Evolutionary conservation across 2,329 filamentous ascomycete genomes (phyloP).

Genomic region (Aspergillus transmontanensis): DNA sequence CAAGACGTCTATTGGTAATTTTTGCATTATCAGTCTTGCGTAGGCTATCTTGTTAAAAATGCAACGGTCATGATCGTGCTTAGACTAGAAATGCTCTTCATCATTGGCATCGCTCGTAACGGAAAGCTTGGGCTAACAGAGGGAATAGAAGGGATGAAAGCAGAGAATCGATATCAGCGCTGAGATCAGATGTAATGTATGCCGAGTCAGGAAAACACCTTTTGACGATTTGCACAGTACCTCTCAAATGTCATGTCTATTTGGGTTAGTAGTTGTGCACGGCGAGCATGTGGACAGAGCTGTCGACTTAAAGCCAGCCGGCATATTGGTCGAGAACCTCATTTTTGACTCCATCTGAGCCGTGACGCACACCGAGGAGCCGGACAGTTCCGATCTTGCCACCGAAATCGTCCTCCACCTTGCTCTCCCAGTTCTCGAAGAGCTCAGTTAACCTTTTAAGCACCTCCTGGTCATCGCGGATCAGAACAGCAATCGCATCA

Average conservation of each 20-base stretch:
- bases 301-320: slow-evolving; percentile 31
- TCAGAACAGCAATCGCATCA: slow-evolving; percentile 81
- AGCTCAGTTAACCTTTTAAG: slow-evolving; percentile 62
- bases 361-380: slow-evolving; percentile 48
- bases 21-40: not conserved
- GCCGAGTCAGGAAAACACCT: no score
- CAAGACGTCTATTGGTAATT: not conserved
- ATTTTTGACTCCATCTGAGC: slow-evolving; percentile 48
- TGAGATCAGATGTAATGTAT: not conserved
- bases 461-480: slow-evolving; percentile 71
- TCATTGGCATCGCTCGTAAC: not conserved
- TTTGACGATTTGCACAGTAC: not conserved
- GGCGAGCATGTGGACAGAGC: not conserved
- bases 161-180: not conserved
- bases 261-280: not conserved
- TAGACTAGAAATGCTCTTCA: not conserved
- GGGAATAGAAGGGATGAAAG: not conserved
- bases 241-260: not conserved
- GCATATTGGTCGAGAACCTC: slow-evolving; percentile 43
- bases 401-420: slow-evolving; percentile 46
- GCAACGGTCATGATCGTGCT: not conserved
- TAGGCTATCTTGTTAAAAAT: not conserved
- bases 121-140: not conserved
- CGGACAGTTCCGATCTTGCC: slow-evolving; percentile 49
- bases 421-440: slow-evolving; percentile 65